Evolutionary conservation across 2,329 filamentous ascomycete genomes (phyloP).

Genomic region (Colletotrichum spaethianum): DNA sequence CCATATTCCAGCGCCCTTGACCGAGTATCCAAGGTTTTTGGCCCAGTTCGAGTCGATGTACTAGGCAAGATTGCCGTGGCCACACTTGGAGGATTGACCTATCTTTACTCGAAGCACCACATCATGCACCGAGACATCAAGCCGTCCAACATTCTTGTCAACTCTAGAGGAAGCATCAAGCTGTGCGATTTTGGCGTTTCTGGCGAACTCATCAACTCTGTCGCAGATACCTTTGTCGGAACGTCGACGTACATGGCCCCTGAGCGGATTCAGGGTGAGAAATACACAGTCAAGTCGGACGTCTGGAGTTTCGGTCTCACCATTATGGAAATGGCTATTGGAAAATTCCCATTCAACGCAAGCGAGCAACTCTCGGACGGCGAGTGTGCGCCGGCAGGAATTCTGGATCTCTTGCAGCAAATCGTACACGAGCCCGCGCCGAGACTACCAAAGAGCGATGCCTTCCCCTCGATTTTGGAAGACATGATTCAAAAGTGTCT

Average conservation of each 20-base stretch:
- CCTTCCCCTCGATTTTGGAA: constrained; percentile 94
- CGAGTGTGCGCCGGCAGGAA: constrained; percentile 90
- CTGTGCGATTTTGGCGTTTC: constrained; percentile 99
- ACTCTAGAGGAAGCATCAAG: constrained; percentile 95
- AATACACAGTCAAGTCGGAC: constrained; percentile 98
- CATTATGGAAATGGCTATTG: constrained; percentile 97
- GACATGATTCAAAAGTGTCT: constrained; percentile 98
- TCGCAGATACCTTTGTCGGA: constrained; percentile 97
- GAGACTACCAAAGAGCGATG: constrained; percentile 94
- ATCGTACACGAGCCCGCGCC: constrained; percentile 98
- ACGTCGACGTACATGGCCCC: constrained; percentile 99
- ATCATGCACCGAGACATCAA: constrained; percentile 99
- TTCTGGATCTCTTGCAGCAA: constrained; percentile 94
- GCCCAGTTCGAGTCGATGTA: constrained; percentile 94
- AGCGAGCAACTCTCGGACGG: constrained; percentile 79
- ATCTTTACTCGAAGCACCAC: constrained; percentile 94
- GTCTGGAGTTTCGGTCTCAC: constrained; percentile 98
- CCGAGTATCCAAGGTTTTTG: constrained; percentile 93
- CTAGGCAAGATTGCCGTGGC: constrained; percentile 98
- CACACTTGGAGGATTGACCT: constrained; percentile 91
- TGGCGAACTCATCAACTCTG: constrained; percentile 96
- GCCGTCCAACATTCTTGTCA: constrained; percentile 96
- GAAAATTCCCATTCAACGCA: constrained; percentile 92
- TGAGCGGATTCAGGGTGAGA: constrained; percentile 95
- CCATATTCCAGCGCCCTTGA: constrained; percentile 81